Base-by-base conservation (phyloP, 2,329 filamentous ascomycete species). In the Coleophoma eucalyptorum region DNA sequence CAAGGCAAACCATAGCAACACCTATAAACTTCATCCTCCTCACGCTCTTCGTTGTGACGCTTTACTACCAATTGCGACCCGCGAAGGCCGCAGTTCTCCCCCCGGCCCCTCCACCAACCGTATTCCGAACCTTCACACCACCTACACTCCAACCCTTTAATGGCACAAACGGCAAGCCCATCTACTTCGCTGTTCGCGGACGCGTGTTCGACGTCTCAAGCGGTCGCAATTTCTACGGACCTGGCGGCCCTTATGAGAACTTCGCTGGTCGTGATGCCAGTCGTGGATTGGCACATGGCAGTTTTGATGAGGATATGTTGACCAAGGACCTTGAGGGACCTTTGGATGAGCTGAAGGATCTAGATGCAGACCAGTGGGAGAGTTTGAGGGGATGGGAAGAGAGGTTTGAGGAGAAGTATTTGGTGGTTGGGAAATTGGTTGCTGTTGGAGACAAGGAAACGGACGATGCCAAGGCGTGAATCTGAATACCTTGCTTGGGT, bases 241-340 rank as follows among this genome's bases (percentile, higher is more conserved):
- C 94, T 18, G 92, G 91, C 12, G 93, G 93, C 0, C 91, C 93
- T 2, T 99, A 99, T 69, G 86, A 86, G 69, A 97, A 97, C 74
- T 99, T 99, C 66, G 94, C 94, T 0, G 94, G 94, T 0, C 78
- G 92, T 37, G 94, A 99, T 70, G 94, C 94, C 18, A 90, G 83
- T 57, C 80, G 93, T 48, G 94, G 94, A 1, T 73, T 99, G 53
- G 93, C 94, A 1, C 89, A 83, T 69, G 90, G 92, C 52, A 96
- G 90, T 73, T 97, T 99, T 69, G 94, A 97, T 67, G 83, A 89
- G 75, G 88, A 92, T 6, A 96, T 97, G 91, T 73, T 97, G 72
- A 97, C 94, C 16, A 84, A 93, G 75, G 88, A 97, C 68, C 72
- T 97, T 50, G 83, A 94, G 51, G 93, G 83, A 0, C 90, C 90